Percentiles rank a stretch among this genome's conserved stretches.
Conservation (phyloP, 2,329 filamentous ascomycete species). For the Sarocladium oryzae region DNA sequence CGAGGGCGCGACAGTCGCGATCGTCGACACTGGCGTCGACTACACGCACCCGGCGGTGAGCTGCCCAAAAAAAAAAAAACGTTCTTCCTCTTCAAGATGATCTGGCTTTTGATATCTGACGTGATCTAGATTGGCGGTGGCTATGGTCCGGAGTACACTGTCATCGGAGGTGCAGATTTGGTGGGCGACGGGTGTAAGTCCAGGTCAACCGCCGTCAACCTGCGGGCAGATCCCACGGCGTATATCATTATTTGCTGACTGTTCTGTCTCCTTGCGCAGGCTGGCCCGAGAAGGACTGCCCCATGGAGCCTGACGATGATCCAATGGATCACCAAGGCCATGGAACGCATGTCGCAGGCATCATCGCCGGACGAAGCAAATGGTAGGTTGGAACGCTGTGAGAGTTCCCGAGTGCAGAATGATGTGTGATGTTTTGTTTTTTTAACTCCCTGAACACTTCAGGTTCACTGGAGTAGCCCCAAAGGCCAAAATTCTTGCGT, state of each 20-base stretch:
- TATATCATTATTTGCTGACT: no score
- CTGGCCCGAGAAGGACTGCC: constrained; percentile 1
- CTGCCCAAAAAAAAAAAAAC: no score
- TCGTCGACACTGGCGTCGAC: constrained; percentile 21
- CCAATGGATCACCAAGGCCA: constrained; percentile 21
- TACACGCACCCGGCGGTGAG: constrained; percentile 17
- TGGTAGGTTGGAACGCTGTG: constrained; percentile 14
- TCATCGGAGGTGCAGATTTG: constrained; percentile 19
- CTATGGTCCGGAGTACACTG: constrained; percentile 18
- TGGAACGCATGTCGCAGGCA: constrained; percentile 25
- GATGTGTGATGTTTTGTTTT: no score
- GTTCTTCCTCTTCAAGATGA: no score
- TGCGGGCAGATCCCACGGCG: no score
- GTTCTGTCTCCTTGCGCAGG: not conserved
- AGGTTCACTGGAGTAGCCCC: constrained; percentile 24
- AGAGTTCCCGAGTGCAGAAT: no score
- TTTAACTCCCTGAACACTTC: no score
- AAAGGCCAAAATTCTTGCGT: constrained; percentile 19
- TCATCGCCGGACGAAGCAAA: constrained; percentile 21
- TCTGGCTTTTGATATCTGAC: no score
- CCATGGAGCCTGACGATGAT: constrained; percentile 17
- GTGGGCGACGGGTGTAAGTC: constrained; percentile 15
- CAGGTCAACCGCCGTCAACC: no score
- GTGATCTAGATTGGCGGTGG: constrained; percentile 20
- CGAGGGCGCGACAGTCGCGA: constrained; percentile 18